Percentiles rank a stretch among this genome's conserved stretches.
These are phyloP conservation scores for Naematelia aurantialba DNA, from an alignment of 768 basidiomycete species.

Conservation along the genomic window DNA sequence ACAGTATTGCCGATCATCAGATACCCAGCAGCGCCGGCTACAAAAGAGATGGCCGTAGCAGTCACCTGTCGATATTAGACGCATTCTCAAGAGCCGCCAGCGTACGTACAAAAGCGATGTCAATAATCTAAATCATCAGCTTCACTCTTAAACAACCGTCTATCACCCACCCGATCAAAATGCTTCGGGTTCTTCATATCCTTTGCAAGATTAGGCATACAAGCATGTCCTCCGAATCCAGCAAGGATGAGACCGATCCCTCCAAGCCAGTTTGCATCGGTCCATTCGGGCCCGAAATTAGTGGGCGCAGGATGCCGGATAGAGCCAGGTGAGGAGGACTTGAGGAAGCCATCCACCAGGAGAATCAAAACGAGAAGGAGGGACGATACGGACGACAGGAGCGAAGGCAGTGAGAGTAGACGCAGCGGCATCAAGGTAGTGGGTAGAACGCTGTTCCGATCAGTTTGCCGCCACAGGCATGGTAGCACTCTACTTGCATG, in stretches of 20 bases:
- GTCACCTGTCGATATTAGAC: conserved; percentile 53
- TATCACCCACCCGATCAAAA: conserved; percentile 63
- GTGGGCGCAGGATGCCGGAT: conserved; percentile 73
- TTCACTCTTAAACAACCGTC: background rate
- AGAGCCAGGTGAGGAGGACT: conserved; percentile 59
- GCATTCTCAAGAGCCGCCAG: background rate
- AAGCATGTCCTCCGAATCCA: conserved; percentile 89
- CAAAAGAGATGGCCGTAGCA: conserved; percentile 59
- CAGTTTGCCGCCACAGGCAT: conserved; percentile 2
- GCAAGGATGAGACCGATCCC: conserved; percentile 89
- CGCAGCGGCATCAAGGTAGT: conserved; percentile 81
- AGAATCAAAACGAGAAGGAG: conserved; percentile 71
- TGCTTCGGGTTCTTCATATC: conserved; percentile 81
- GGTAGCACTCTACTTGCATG: conserved; percentile 54
- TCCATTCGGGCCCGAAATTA: conserved; percentile 57
- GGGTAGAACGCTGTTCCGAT: conserved; percentile 63
- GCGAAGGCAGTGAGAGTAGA: conserved; percentile 79
- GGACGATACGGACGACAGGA: conserved; percentile 70
- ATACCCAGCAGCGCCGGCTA: conserved; percentile 78
- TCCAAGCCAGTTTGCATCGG: conserved; percentile 61
- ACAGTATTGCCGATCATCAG: conserved; percentile 82
- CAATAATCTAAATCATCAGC: conserved; percentile 52
- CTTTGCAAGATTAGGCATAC: conserved; percentile 80
- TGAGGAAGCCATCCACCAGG: conserved; percentile 71
- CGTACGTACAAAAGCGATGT: conserved; percentile 73